Conservation (phyloP, 1,284 basidiomycete species). For the Malassezia furfur region DNA sequence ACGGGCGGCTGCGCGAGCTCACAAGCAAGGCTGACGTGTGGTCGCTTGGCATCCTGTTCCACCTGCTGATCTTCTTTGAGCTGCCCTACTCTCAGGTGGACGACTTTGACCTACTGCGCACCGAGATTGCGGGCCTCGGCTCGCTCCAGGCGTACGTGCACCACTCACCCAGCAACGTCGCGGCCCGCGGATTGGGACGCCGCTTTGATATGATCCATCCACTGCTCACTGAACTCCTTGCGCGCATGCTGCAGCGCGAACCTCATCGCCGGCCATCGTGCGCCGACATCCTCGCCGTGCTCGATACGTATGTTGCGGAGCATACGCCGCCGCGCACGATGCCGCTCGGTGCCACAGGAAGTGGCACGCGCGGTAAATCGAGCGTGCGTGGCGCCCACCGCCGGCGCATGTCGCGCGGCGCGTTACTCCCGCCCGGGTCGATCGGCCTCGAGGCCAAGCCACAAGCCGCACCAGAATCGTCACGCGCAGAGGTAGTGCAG, state of each 20-base stretch:
- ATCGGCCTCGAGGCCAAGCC: no score
- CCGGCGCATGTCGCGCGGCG: not conserved
- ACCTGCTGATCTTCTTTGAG: conserved; percentile 78
- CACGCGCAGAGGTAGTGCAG: no score
- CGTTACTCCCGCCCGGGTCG: not conserved
- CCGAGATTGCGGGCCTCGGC: conserved; percentile 63
- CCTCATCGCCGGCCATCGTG: conserved; percentile 9
- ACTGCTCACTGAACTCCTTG: not conserved
- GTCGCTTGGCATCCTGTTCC: conserved; percentile 64
- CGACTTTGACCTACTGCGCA: conserved; percentile 60
- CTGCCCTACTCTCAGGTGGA: conserved; percentile 51
- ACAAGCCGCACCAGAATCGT: no score
- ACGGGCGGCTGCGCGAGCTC: conserved; percentile 61
- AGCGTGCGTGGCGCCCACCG: not conserved
- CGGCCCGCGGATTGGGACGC: not conserved
- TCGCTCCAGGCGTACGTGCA: conserved; percentile 53
- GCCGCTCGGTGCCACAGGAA: no score
- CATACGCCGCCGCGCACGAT: not conserved
- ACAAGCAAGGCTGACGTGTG: conserved; percentile 64
- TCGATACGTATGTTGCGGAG: not conserved
- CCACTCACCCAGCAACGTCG: not conserved
- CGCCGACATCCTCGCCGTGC: not conserved
- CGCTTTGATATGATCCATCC: conserved; percentile 4
- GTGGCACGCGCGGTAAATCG: no score
- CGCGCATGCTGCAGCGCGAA: conserved; percentile 6